Evolutionary conservation across 2,329 filamentous ascomycete species (phyloP).

Genomic region (Arthrobotrys megalospora): DNA sequence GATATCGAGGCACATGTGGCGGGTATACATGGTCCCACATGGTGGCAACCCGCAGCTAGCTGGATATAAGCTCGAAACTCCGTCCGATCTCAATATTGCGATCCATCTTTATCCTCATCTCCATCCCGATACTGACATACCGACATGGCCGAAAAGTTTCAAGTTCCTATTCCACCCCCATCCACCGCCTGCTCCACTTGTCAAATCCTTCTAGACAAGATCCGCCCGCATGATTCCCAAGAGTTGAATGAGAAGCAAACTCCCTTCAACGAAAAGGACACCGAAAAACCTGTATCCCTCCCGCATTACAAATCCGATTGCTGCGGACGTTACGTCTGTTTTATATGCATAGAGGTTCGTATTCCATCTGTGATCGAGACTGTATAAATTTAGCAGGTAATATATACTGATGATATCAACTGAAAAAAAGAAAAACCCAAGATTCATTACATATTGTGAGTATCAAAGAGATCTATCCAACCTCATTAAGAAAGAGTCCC

Average conservation of each 20-base stretch:
- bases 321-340: conserved; percentile 63
- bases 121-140: background rate
- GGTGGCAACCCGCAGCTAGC: background rate
- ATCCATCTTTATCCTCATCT: background rate
- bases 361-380: conserved; percentile 3
- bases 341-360: conserved; percentile 54
- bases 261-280: conserved; percentile 24
- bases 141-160: background rate
- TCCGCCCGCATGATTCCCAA: conserved; percentile 2
- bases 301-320: conserved; percentile 55
- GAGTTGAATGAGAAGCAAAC: conserved; percentile 26
- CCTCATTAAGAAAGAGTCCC: conserved; percentile 13
- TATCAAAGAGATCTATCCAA: conserved; percentile 47
- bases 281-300: conserved; percentile 2
- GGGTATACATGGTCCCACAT: background rate
- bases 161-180: conserved; percentile 12
- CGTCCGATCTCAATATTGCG: background rate
- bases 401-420: conserved; percentile 6
- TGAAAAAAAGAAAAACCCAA: conserved; percentile 60
- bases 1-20: background rate
- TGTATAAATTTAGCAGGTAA: conserved; percentile 3
- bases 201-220: conserved; percentile 35
- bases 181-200: conserved; percentile 59
- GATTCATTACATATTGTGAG: conserved; percentile 62
- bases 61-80: conserved; percentile 6